A percentile compares a stretch with the other conserved stretches of the same genome.
phyloP scores from a whole-genome alignment of 805 yeast genomes.

The Barnettozyma siamensis region DNA sequence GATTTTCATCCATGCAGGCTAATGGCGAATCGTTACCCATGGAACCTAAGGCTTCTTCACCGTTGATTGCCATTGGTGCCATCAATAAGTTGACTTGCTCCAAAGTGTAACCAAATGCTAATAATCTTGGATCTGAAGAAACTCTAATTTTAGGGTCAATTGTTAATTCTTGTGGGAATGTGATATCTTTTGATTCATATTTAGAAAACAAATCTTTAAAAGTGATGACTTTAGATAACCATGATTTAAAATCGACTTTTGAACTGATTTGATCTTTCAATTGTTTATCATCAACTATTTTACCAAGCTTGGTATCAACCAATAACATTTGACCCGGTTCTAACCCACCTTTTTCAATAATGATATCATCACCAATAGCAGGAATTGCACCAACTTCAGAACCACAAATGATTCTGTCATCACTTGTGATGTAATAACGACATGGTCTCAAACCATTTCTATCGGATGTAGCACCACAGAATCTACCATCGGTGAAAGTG shows the following conservation, averaged over 20 bases:
- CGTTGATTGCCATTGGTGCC: slow-evolving; percentile 90
- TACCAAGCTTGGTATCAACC: slow-evolving; percentile 89
- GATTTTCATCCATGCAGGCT: slow-evolving; percentile 92
- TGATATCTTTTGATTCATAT: slow-evolving; percentile 29
- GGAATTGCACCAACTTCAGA: slow-evolving; percentile 97
- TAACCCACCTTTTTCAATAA: slow-evolving; percentile 86
- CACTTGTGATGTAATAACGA: slow-evolving; percentile 92
- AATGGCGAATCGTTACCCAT: slow-evolving; percentile 98
- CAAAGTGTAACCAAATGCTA: slow-evolving; percentile 89
- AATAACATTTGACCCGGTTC: slow-evolving; percentile 95
- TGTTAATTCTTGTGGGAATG: slow-evolving; percentile 18
- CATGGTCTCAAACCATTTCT: slow-evolving; percentile 98
- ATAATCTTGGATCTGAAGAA: slow-evolving; percentile 76
- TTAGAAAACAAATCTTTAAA: slow-evolving; percentile 69
- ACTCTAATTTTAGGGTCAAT: slow-evolving; percentile 30
- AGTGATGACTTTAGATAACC: slow-evolving; percentile 85
- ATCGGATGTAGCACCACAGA: slow-evolving; percentile 97
- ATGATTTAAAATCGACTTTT: slow-evolving; percentile 85
- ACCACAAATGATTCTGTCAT: slow-evolving; percentile 94
- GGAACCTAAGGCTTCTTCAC: slow-evolving; percentile 93
- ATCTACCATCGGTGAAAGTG: slow-evolving; percentile 95
- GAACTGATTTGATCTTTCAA: slow-evolving; percentile 74
- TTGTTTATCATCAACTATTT: slow-evolving; percentile 89
- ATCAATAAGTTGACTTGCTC: slow-evolving; percentile 81
- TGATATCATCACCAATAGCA: slow-evolving; percentile 65